Base-by-base conservation (phyloP, 805 yeast species). In the Yarrowia sp. region DNA sequence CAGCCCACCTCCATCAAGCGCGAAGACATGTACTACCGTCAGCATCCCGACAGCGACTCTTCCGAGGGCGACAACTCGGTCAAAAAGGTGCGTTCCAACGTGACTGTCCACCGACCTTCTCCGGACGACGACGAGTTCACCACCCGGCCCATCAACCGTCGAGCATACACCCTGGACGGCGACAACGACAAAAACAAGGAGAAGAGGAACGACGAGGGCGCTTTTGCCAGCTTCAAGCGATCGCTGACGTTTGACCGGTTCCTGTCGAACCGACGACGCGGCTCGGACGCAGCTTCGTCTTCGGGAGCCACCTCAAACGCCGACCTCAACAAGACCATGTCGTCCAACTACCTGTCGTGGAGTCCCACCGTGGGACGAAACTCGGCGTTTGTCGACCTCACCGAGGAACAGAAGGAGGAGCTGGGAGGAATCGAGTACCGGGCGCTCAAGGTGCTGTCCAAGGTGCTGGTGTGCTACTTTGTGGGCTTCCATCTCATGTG, bases 381-480 rank as follows among this genome's bases (percentile, higher is more conserved):
- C 77, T 94, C 98, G 0, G 88, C 93, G 0, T 95, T 95, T 80
- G 89, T 92, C 1, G 89, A 89, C 15, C 77, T 95, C 50, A 86
- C 91, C 2, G 91, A 87, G 43, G 87, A 84, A 30, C 98, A 95
- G 76, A 92, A 91, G 73, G 96, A 90, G 69, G 99, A 95, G 76
- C 79, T 95, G 44, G 99, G 99, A 44, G 99, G 99, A 61, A 97
- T 95, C 15, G 99, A 95, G 75, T 95, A 95, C 76, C 84, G 98
- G 52, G 92, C 99, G 0, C 83, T 91, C 68, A 92, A 92, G 74
- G 79, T 92, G 10, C 79, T 95, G 68, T 86, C 89, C 68, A 84
- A 84, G 70, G 84, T 94, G 53, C 77, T 94, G 14, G 75, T 86
- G 0, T 69, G 76, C 7, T 95, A 91, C 74, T 92, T 91, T 73